phyloP scores from a whole-genome alignment of 257 asterid genomes.

The Lavandula angustifolia region DNA sequence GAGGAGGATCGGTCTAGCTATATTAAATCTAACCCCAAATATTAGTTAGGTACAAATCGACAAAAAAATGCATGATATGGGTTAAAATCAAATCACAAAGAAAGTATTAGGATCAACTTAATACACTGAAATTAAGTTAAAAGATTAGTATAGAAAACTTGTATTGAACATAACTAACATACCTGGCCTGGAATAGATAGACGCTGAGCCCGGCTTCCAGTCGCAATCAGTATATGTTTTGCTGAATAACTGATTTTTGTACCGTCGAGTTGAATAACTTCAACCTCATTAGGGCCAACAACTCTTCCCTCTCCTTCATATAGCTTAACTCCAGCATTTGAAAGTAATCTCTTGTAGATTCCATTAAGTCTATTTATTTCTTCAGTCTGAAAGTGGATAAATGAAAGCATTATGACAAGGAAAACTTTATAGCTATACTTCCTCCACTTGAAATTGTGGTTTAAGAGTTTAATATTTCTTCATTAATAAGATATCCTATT shows the following conservation, averaged over 20 bases:
- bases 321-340: conserved; percentile 88
- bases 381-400: conserved; percentile 61
- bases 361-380: conserved; percentile 91
- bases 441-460: not conserved
- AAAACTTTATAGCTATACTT: conserved; percentile 9
- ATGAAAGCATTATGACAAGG: too few species aligned
- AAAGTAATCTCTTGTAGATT: conserved; percentile 81
- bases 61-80: not conserved
- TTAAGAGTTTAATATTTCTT: not conserved
- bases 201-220: conserved; percentile 94
- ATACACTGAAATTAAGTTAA: conserved; percentile 11
- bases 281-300: conserved; percentile 91
- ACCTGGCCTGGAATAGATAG: conserved; percentile 87
- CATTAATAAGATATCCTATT: not conserved
- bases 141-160: conserved; percentile 5
- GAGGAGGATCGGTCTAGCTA: too few species aligned
- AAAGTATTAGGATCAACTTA: conserved; percentile 17
- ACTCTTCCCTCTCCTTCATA: conserved; percentile 98
- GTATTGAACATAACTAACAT: conserved; percentile 19
- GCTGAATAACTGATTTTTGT: conserved; percentile 87
- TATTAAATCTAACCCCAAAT: too few species aligned
- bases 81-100: not conserved
- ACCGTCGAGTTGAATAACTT: conserved; percentile 87
- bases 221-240: conserved; percentile 84
- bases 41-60: too few species aligned